Evolutionary conservation across 345 rosid genomes (phyloP), one percentile per base, ranked within the genome.

Genomic region (Kernera saxatilis): DNA sequence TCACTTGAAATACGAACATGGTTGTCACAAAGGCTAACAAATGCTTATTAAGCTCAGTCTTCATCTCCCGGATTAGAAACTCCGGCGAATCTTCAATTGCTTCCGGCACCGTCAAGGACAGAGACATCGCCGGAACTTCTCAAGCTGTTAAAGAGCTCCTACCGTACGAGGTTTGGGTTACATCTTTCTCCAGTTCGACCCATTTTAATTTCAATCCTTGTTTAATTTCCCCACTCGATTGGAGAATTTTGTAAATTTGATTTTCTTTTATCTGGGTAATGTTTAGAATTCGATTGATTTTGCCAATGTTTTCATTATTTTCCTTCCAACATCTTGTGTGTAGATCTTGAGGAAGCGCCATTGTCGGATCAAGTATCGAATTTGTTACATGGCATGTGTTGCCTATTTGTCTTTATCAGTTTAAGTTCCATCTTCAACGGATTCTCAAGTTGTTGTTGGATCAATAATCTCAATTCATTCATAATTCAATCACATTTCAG

Each of bases 51-150:
- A 68, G 78, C 58, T 75, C 78, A 10, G 57, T 67, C 3, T 68
- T 75, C 67, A 23, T 17, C 2, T 67, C 73, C 12, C 55, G 74
- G 6, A 3, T 60, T 3, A 27, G 3, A 43, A 60, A 14, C 30
- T 5, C 68, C 13, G 45, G 22, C 26, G 49, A 55, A 48, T 40
- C 78, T 39, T 33, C 68, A 12, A 40, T 57, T 48, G 55, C 21
- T 39, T 48, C 72, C 36, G 57, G 41, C 19, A 46, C 14, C 51
- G 18, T 1, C 63, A 40, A 5, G 9, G 44, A 66, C 46, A 32
- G 8, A 22, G 78, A 74, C 69, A 21, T 74, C 73, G 62, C 78
- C 32, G 78, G 68, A 40, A 74, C 62, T 32, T 67, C 73, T 30
- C 78, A 74, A 59, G 74, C 78, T 2, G 57, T 75, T 27, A 60